phyloP scores from a whole-genome alignment of 495 filamentous ascomycete species.

The Aspergillus wentii region DNA sequence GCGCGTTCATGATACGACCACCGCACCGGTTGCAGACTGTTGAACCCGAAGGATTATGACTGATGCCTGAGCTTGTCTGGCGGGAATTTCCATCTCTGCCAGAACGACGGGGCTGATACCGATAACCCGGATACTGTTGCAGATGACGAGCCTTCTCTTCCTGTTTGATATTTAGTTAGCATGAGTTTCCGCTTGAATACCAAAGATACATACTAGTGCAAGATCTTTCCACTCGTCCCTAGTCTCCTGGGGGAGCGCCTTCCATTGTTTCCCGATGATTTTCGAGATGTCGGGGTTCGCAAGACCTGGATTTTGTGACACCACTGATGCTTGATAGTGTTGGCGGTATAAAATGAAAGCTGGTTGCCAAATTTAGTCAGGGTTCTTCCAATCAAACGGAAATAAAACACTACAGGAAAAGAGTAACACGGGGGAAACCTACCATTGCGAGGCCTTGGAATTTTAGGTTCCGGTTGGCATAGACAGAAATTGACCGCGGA shows the following conservation, averaged over 20 bases:
- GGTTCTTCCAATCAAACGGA: neutral
- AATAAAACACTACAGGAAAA: neutral
- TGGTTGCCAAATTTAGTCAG: constrained; percentile 34
- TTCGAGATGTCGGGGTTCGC: constrained; percentile 98
- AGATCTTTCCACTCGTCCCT: constrained; percentile 86
- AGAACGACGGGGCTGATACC: constrained; percentile 84
- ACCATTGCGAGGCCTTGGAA: constrained; percentile 95
- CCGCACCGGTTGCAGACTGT: constrained; percentile 40
- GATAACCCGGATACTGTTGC: constrained; percentile 86
- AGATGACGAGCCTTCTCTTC: constrained; percentile 91
- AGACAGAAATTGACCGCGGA: constrained; percentile 68
- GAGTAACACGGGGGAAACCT: constrained; percentile 48
- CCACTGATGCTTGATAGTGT: constrained; percentile 79
- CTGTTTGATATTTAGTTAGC: constrained; percentile 26
- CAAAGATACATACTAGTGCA: constrained; percentile 59
- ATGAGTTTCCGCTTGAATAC: neutral
- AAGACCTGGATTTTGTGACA: constrained; percentile 77
- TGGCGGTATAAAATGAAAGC: constrained; percentile 98
- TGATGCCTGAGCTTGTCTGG: constrained; percentile 25
- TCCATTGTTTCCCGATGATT: constrained; percentile 94
- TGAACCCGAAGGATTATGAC: constrained; percentile 33
- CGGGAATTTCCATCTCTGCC: constrained; percentile 47
- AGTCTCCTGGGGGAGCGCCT: constrained; percentile 62
- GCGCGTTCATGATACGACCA: constrained; percentile 43
- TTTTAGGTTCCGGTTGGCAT: constrained; percentile 89